Evolutionary conservation across 1,284 basidiomycete species (phyloP).

Genomic region (Ustilago esculenta): DNA sequence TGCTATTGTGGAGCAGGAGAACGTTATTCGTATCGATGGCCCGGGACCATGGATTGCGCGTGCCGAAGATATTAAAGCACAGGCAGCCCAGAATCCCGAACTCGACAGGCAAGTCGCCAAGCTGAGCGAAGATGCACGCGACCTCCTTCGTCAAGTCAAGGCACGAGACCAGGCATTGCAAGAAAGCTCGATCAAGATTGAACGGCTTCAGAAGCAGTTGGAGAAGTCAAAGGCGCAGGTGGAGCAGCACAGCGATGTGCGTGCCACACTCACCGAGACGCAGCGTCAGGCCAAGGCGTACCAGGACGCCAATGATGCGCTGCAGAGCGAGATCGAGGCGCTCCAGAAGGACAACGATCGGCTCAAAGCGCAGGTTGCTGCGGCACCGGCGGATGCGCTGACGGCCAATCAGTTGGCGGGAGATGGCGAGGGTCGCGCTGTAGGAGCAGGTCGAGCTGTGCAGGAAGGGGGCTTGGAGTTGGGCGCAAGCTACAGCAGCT

Average conservation of each 20-base stretch:
- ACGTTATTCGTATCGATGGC: slow-evolving; percentile 59
- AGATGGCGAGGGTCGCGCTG: neutral
- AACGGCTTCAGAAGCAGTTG: slow-evolving; percentile 90
- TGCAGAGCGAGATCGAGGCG: slow-evolving; percentile 86
- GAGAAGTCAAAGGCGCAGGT: slow-evolving; percentile 85
- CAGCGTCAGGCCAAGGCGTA: slow-evolving; percentile 87
- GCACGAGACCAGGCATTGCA: slow-evolving; percentile 85
- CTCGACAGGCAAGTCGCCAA: slow-evolving; percentile 86
- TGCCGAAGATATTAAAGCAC: slow-evolving; percentile 85
- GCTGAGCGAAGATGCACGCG: slow-evolving; percentile 87
- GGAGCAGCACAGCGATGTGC: slow-evolving; percentile 82
- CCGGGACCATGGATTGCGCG: slow-evolving; percentile 81
- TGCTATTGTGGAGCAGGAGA: slow-evolving; percentile 55
- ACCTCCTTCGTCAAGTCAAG: slow-evolving; percentile 79
- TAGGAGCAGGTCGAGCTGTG: neutral
- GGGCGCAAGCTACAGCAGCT: slow-evolving; percentile 30
- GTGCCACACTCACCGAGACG: slow-evolving; percentile 80
- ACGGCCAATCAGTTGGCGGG: neutral
- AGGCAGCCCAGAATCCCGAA: slow-evolving; percentile 84
- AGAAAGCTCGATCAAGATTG: slow-evolving; percentile 89
- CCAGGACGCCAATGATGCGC: slow-evolving; percentile 89
- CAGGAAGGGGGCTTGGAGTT: slow-evolving; percentile 13
- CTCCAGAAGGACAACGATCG: slow-evolving; percentile 87
- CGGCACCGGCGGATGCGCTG: slow-evolving; percentile 6
- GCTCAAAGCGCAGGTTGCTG: slow-evolving; percentile 73